Evolutionary conservation across 805 yeast genomes (phyloP), one percentile per base, ranked within the genome.

Genomic region (Kodamaea jinghongensis): DNA sequence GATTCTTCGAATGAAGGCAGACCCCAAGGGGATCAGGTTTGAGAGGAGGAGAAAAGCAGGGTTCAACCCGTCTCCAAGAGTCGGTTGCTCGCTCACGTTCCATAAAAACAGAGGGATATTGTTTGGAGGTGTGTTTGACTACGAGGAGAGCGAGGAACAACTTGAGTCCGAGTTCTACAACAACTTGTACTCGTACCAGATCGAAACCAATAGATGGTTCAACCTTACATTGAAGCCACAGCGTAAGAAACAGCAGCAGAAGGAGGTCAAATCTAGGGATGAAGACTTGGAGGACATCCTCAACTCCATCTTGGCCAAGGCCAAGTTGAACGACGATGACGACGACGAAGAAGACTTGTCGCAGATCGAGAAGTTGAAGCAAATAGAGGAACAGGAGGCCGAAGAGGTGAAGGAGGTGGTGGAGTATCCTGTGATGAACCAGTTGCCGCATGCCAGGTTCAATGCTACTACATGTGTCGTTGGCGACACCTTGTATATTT

Each of bases 91-190:
- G 3, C 78, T 91, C 82, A 89, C 81, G 7, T 73, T 73, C 48
- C 98, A 91, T 62, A 85, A 86, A 52, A 95, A 95, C 43, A 79
- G 97, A 67, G 97, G 97, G 42, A 75, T 91, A 7, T 54, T 90
- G 55, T 93, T 91, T 66, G 98, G 98, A 28, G 98, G 98, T 52
- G 99, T 93, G 10, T 90, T 78, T 54, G 98, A 91, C 61, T 86
- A 76, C 45, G 96, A 90, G 51, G 99, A 91, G 62, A 91, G 96
- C 10, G 98, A 91, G 60, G 98, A 93, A 62, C 78, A 85, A 39
- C 65, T 91, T 45, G 91, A 85, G 33, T 87, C 96, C 1, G 79
- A 77, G 34, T 91, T 90, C 59, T 91, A 76, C 65, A 89, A 90
- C 58, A 80, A 81, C 44, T 61, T 91, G 36, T 79, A 79, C 52